Evolutionary conservation across 208 protist genomes (phyloP).

Genomic region (Trypanosomatidae sp.): DNA sequence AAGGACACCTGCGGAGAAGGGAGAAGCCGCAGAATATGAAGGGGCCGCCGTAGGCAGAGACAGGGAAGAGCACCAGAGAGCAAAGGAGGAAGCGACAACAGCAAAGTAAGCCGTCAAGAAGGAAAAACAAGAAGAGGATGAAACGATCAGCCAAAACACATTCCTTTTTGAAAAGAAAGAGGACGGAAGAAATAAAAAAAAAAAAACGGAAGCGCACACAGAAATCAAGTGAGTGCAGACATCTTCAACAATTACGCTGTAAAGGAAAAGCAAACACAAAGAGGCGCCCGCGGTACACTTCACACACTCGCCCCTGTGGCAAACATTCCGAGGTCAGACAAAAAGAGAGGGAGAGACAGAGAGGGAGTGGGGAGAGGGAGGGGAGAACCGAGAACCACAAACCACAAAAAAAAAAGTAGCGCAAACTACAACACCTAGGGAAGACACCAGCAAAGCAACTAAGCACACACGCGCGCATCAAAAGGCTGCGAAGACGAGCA

Average conservation of each 20-base stretch:
- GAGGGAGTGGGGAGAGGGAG: not conserved
- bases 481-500: not conserved
- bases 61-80: not conserved
- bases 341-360: not conserved
- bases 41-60: not conserved
- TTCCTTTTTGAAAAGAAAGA: not conserved
- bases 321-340: too few relatives aligned
- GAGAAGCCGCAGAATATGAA: not conserved
- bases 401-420: not conserved
- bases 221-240: not conserved
- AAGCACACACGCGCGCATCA: not conserved
- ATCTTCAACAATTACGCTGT: not conserved
- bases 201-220: not conserved
- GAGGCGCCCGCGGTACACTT: too few relatives aligned
- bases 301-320: too few relatives aligned
- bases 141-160: not conserved
- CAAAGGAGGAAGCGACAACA: not conserved
- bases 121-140: not conserved
- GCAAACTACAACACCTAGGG: not conserved
- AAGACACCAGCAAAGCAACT: slow-evolving; percentile 1
- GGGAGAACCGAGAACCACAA: not conserved
- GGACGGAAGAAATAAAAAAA: not conserved
- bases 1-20: not conserved
- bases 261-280: too few relatives aligned
- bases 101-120: not conserved